A percentile compares a stretch with the other conserved stretches of the same genome.
Evolutionary conservation across 2,329 filamentous ascomycete species (phyloP).

Genomic region (Fusarium sororula): DNA sequence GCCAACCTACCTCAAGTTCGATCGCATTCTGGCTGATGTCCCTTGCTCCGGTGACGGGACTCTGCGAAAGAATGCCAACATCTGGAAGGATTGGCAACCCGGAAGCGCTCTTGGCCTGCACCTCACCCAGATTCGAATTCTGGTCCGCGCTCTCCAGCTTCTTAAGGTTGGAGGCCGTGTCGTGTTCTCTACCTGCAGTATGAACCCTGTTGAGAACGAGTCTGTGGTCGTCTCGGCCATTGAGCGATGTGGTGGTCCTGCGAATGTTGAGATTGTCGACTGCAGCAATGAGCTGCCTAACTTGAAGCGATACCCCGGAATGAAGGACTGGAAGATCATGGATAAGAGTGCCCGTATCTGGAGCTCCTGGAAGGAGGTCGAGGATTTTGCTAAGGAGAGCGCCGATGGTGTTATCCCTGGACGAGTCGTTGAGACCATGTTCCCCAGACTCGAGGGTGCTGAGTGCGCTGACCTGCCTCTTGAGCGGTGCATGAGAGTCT

Average conservation of each 20-base stretch:
- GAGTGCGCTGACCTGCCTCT: conserved; percentile 75
- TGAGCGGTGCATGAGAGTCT: conserved; percentile 91
- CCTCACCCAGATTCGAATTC: conserved; percentile 85
- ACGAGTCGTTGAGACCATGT: conserved; percentile 83
- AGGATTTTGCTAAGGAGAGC: conserved; percentile 71
- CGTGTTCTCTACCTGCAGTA: conserved; percentile 97
- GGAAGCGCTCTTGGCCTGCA: conserved; percentile 89
- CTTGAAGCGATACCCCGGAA: conserved; percentile 78
- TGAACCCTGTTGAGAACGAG: conserved; percentile 99
- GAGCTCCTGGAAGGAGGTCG: conserved; percentile 83
- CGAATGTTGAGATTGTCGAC: conserved; percentile 85
- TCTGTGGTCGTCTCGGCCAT: conserved; percentile 89
- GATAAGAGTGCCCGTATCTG: conserved; percentile 84
- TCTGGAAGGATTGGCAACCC: conserved; percentile 96
- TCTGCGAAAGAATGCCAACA: conserved; percentile 86
- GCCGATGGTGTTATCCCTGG: conserved; percentile 65
- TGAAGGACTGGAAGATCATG: conserved; percentile 90
- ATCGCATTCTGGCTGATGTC: conserved; percentile 94
- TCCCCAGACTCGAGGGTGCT: conserved; percentile 68
- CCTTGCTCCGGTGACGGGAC: conserved; percentile 97
- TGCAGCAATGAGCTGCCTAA: conserved; percentile 80
- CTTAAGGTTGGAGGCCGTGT: conserved; percentile 93
- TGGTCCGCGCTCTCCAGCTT: conserved; percentile 93
- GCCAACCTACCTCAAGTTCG: conserved; percentile 89
- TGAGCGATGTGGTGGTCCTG: conserved; percentile 83